Evolutionary conservation across 1,284 basidiomycete species (phyloP).

Genomic region (Trametes hirsuta): DNA sequence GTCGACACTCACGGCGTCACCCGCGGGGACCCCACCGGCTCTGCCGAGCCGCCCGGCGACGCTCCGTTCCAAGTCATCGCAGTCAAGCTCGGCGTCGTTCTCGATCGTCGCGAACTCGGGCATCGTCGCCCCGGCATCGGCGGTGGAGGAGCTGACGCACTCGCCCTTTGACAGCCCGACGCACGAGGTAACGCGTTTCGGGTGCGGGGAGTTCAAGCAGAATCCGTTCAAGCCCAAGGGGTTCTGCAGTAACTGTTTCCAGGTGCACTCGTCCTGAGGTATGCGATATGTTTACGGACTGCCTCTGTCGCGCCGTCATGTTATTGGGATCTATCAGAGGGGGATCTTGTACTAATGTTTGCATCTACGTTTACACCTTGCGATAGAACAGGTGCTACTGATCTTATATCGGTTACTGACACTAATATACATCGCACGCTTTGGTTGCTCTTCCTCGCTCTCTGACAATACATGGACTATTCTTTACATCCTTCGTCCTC

Average conservation of each 20-base stretch:
- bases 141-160: conserved; percentile 38
- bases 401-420: no score
- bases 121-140: conserved; percentile 26
- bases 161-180: conserved; percentile 54
- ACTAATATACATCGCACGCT: background rate
- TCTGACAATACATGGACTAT: background rate
- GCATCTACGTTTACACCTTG: no score
- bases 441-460: background rate
- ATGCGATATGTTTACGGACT: background rate
- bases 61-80: conserved; percentile 27
- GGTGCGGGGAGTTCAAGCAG: conserved; percentile 57
- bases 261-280: conserved; percentile 40
- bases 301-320: background rate
- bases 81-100: conserved; percentile 27
- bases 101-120: conserved; percentile 26
- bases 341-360: background rate
- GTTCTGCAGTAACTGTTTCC: conserved; percentile 64
- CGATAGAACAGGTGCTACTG: no score
- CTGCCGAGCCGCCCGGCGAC: conserved; percentile 25
- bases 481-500: background rate
- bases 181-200: conserved; percentile 32
- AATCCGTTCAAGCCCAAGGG: conserved; percentile 64
- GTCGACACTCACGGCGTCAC: conserved; percentile 20
- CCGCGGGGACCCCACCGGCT: conserved; percentile 15
- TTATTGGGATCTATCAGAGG: background rate